phyloP scores from a whole-genome alignment of 2,329 filamentous ascomycete genomes.

The Fusarium illudens region DNA sequence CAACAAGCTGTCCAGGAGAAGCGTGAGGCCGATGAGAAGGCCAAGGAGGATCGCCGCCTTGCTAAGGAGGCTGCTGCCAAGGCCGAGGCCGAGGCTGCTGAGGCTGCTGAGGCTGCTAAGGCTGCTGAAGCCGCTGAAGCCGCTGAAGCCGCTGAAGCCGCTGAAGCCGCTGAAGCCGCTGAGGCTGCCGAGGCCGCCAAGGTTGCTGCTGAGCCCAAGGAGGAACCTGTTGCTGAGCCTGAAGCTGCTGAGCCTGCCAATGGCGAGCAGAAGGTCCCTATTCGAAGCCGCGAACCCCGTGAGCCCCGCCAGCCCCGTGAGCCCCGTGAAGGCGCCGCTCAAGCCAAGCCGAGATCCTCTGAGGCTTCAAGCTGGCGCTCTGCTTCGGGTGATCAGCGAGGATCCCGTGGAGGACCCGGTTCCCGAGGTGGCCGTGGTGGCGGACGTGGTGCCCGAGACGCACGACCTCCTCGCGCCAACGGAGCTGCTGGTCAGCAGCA shows the following conservation, averaged over 20 bases:
- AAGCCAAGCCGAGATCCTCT: constrained; percentile 62
- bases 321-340: constrained; percentile 49
- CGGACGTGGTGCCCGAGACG: constrained; percentile 55
- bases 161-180: constrained; percentile 39
- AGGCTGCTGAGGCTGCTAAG: constrained; percentile 46
- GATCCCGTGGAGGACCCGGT: constrained; percentile 58
- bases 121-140: constrained; percentile 39
- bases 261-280: constrained; percentile 59
- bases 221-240: constrained; percentile 1
- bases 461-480: constrained; percentile 59
- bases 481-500: constrained; percentile 53
- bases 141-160: constrained; percentile 27
- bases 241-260: constrained; percentile 39
- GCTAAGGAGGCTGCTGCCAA: constrained; percentile 66
- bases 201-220: constrained; percentile 45
- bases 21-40: constrained; percentile 87
- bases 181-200: constrained; percentile 43
- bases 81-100: constrained; percentile 51
- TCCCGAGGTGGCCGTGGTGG: constrained; percentile 54
- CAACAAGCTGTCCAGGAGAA: constrained; percentile 78
- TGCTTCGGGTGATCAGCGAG: constrained; percentile 58
- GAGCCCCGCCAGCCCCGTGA: no score
- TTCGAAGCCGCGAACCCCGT: constrained; percentile 50
- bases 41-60: constrained; percentile 74
- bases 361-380: constrained; percentile 70